These are phyloP conservation scores for Rhododendron williamsianum DNA, from an alignment of 148 eudicot genomes.

Conservation along the genomic window DNA sequence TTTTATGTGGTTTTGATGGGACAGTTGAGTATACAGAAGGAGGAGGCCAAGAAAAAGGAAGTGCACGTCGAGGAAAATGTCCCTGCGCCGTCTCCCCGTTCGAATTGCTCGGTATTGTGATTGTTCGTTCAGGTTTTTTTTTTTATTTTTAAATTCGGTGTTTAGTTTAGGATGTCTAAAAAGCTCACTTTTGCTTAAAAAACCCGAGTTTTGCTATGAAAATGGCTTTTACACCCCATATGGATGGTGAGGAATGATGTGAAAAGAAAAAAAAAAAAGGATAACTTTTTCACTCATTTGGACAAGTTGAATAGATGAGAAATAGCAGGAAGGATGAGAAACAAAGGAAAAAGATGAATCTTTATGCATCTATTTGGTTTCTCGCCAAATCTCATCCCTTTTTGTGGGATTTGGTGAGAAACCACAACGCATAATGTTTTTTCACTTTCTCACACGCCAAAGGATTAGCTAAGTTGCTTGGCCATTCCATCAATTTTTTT, in stretches of 20 bases:
- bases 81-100: slow-evolving; percentile 83
- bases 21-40: slow-evolving; percentile 89
- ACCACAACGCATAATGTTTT: neutral
- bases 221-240: neutral
- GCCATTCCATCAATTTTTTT: neutral
- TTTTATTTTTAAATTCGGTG: neutral
- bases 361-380: neutral
- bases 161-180: neutral
- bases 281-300: neutral
- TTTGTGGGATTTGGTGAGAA: neutral
- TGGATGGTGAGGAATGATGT: neutral
- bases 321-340: neutral
- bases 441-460: neutral
- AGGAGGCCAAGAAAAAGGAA: slow-evolving; percentile 98
- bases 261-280: neutral
- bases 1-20: slow-evolving; percentile 5
- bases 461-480: neutral
- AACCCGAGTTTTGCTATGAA: neutral
- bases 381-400: neutral
- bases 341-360: neutral
- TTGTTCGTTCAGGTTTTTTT: neutral
- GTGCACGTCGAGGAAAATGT: slow-evolving; percentile 90
- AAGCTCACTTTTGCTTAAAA: neutral
- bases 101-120: slow-evolving; percentile 72
- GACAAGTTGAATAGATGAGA: neutral